A percentile compares a stretch with the other conserved stretches of the same genome.
phyloP scores from a whole-genome alignment of 2,329 filamentous ascomycete genomes.

The Torrubiella hemipterigena region DNA sequence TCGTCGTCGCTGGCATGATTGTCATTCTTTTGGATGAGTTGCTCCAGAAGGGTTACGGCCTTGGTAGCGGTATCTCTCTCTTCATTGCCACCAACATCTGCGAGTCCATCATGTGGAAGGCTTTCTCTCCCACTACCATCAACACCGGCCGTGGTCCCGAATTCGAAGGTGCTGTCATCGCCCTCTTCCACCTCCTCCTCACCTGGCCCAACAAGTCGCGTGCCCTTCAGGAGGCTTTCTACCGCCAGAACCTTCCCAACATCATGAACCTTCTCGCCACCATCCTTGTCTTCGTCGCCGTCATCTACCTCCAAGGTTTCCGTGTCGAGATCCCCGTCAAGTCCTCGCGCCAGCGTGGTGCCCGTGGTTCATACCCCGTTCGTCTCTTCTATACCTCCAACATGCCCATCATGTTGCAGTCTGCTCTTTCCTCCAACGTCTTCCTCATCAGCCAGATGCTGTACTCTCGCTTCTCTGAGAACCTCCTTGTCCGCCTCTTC shows the following conservation, averaged over 20 bases:
- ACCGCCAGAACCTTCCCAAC: conserved; percentile 98
- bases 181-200: conserved; percentile 92
- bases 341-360: conserved; percentile 96
- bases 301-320: conserved; percentile 99
- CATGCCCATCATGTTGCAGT: conserved; percentile 99
- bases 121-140: conserved; percentile 97
- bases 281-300: conserved; percentile 83
- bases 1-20: conserved; percentile 93
- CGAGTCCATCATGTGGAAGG: conserved; percentile 99
- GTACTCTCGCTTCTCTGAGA: conserved; percentile 97
- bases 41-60: conserved; percentile 97
- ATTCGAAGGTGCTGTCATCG: conserved; percentile 97
- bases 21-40: conserved; percentile 99
- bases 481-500: conserved; percentile 92
- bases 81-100: conserved; percentile 99
- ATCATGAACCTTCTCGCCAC: conserved; percentile 97
- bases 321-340: conserved; percentile 99
- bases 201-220: conserved; percentile 99
- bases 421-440: conserved; percentile 94
- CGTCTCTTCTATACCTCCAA: conserved; percentile 99
- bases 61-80: conserved; percentile 95
- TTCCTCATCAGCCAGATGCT: conserved; percentile 99
- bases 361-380: conserved; percentile 94
- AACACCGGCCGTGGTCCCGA: conserved; percentile 98
- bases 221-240: conserved; percentile 96